A percentile compares a stretch with the other conserved stretches of the same genome.
Evolutionary conservation across 768 basidiomycete genomes (phyloP).

Genomic region (Pisolithus orientalis): DNA sequence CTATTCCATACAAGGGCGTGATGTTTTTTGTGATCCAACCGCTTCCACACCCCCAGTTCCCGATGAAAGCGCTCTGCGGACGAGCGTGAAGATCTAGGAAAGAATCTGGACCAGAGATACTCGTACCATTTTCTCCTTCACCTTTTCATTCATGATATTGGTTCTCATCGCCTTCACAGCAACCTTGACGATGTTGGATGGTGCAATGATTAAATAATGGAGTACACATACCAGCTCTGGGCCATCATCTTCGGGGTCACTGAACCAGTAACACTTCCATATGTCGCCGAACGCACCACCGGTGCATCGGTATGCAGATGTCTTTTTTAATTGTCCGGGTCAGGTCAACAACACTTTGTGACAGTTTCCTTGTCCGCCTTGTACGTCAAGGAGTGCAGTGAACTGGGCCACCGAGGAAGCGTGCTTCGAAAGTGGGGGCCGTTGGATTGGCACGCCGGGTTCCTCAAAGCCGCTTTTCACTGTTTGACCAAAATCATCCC

Average conservation of each 20-base stretch:
- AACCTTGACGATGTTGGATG: slow-evolving; percentile 7
- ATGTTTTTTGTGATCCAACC: slow-evolving; percentile 20
- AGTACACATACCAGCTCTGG: background rate
- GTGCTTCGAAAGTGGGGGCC: background rate
- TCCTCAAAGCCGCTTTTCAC: background rate
- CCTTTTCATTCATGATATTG: background rate
- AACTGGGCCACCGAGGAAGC: background rate
- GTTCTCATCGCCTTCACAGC: slow-evolving; percentile 19
- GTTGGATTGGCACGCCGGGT: background rate
- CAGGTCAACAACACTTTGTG: background rate
- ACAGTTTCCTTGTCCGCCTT: background rate
- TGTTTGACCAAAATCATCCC: background rate
- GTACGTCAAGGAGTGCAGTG: background rate
- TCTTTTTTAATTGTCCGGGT: background rate
- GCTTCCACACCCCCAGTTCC: slow-evolving; percentile 25
- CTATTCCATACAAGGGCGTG: slow-evolving; percentile 23
- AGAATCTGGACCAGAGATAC: background rate
- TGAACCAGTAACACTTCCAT: slow-evolving; percentile 1
- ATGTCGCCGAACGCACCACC: background rate
- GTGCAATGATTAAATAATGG: background rate
- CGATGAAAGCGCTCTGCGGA: slow-evolving; percentile 15
- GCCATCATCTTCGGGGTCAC: background rate
- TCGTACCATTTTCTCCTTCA: background rate
- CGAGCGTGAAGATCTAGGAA: background rate
- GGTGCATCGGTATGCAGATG: background rate